Evolutionary conservation across 441 rosid species (phyloP), one percentile per base, ranked within the genome.

Genomic region (Corymbia citriodora): DNA sequence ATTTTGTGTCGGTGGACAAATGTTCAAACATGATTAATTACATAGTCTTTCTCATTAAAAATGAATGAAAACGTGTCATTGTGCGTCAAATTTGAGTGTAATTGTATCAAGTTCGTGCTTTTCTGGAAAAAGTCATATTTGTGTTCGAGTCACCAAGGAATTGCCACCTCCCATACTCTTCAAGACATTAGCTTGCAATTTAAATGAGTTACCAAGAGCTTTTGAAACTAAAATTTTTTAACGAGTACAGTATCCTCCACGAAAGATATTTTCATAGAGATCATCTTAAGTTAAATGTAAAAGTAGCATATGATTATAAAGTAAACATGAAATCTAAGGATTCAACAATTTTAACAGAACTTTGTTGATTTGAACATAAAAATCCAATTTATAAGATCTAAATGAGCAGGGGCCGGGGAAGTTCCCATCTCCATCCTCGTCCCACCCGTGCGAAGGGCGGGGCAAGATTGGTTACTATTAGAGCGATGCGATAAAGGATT

Each of bases 11-110:
- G 33, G 72, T 12, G 13, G 33, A 63, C 18, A 3, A 63, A 29
- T 63, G 33, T 63, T 29, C n/a, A 1, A 0, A 1, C 13, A 1
- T 29, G 33, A 63, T 14, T 63, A 9, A 14, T 63, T 63, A 63
- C 72, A 63, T 12, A 63, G 15, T 63, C 18, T 29, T 61, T 61
- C 9, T 63, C 16, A 1, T 63, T 29, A 29, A 63, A 63, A 63
- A 63, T 1, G 9, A 29, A 14, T 0, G 4, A 63, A 29, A 29
- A 63, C 33, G n/a, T n/a, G n/a, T n/a, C n/a, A n/a, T n/a, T n/a
- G n/a, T n/a, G 1, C 29, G 18, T 29, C 72, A 63, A 29, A 6
- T 63, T 68, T 7, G 29, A 68, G 18, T 31, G 17, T 3, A 3
- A 2, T 29, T 2, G 0, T 63, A 63, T 63, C 5, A 63, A 63